Base-by-base conservation (phyloP, 805 yeast genomes). In the Teunomyces aglyptinius region DNA sequence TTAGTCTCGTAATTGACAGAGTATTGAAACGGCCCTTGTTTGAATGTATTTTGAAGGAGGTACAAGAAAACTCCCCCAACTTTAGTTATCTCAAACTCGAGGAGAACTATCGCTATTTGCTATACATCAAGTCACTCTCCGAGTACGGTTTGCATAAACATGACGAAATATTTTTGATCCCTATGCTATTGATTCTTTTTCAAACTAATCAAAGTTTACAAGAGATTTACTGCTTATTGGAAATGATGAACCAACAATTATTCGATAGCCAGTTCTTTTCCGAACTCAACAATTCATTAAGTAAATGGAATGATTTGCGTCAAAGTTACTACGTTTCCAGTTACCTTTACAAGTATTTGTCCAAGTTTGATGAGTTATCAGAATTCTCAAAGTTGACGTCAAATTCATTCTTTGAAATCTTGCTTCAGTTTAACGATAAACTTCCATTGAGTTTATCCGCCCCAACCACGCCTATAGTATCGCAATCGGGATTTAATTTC, bases 391-490 rank as follows among this genome's bases (percentile, higher is more conserved):
- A 58, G 38, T 57, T 72, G 41, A 64, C 57, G 47, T 55, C 67
- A 1, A 60, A 50, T 13, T 50, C 52, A 5, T 55, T 72, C 12
- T 69, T 69, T 46, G 72, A 69, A 45, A 55, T 71, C 26, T 38
- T 71, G 10, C 46, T 57, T 31, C 76, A 70, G 47, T 52, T 71
- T n/a, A 70, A 70, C 54, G 77, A 72, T 55, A 62, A 63, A 41
- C 57, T 70, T 35, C 76, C 77, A 0, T 61, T 72, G 50, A 71
- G 76, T 57, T 57, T 71, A 29, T 67, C 73, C 15, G 76, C 77
- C 3, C 75, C 76, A 6, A 63, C 73, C 2, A 72, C 76, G 3
- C 76, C 77, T 16, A 57, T 70, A 5, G 36, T 59, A 15, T 31
- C 43, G 39, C 39, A 36, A 36, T 36, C 39, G 13, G 39, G 39